Base-by-base conservation (phyloP, 495 filamentous ascomycete genomes). In the Pyrenula massariospora region DNA sequence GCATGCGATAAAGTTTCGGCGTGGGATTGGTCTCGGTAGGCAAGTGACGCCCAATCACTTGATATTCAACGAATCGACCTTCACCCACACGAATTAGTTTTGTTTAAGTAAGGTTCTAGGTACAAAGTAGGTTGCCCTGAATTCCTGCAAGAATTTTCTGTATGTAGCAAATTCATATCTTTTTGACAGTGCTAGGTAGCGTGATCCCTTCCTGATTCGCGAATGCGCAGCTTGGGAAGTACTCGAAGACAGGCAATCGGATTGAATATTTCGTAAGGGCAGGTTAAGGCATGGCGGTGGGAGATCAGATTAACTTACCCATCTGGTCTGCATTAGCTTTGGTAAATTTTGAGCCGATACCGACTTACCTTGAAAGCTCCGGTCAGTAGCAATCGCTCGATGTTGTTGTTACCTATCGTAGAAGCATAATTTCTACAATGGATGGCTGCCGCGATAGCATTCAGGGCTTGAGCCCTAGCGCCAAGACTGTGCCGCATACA, bases 21-120 rank as follows among this genome's bases (percentile, higher is more conserved):
- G 87, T 89, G 64, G 91, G 87, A 77, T 94, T 93, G 65, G 87
- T 81, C 78, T 98, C 94, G 66, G 85, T 87, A 72, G 93, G 93
- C 85, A 97, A 77, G 76, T 96, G 91, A 78, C 94, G 94, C 79
- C 93, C 93, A 67, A 98, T 96, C 77, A 98, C 93, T 83, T 96
- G 94, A 83, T 96, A 98, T 82, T 98, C 93, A 70, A 84, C 88
- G 77, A 98, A 91, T 83, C 94, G 92, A 85, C 92, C 93, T 95
- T 56, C 58, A 59, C 59, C 36, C 58, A 59, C 66, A 67, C 65
- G 53, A 1, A 25, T 50, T 48, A 10, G 25, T 12, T n/a, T 21
- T 10, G 15, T 21, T 55, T 19, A 23, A 10, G 24, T 19, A 5
- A 24, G 24, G n/a, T 15, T 12, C 10, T 19, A 52, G 20, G 25